Percentiles rank a stretch among this genome's conserved stretches.
Evolutionary conservation across 495 filamentous ascomycete species (phyloP).

Genomic region (Neurospora sp.): DNA sequence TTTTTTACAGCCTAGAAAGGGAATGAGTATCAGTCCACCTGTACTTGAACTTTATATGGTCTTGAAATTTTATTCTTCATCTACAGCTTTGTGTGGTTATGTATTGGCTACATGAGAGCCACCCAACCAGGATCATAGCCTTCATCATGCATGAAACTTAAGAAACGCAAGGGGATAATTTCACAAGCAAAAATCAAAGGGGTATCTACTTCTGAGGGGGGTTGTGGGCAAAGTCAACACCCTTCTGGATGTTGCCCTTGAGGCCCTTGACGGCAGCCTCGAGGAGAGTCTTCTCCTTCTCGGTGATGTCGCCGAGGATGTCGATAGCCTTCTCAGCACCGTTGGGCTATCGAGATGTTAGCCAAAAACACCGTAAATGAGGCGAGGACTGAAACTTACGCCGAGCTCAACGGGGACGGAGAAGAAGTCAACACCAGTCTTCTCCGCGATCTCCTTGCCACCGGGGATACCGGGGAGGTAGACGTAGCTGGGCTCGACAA

Average conservation of each 20-base stretch:
- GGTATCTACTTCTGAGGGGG: constrained; percentile 40
- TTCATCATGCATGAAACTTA: not conserved
- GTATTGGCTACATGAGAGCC: constrained; percentile 2
- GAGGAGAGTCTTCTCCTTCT: constrained; percentile 79
- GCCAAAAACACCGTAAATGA: not conserved
- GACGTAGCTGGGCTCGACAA: constrained; percentile 89
- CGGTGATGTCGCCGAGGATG: constrained; percentile 60
- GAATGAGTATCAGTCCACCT: constrained; percentile 14
- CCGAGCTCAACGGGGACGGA: constrained; percentile 91
- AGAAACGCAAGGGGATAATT: constrained; percentile 1
- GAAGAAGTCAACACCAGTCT: constrained; percentile 84
- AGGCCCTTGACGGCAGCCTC: constrained; percentile 62
- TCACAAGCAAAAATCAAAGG: not conserved
- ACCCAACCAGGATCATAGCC: not conserved
- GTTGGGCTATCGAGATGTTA: constrained; percentile 46
- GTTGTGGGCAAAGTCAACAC: constrained; percentile 78
- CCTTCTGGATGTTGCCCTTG: constrained; percentile 89
- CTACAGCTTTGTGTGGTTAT: constrained; percentile 13
- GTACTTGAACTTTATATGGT: not conserved
- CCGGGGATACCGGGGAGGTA: constrained; percentile 86
- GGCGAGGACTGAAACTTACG: constrained; percentile 43
- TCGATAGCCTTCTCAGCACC: constrained; percentile 78
- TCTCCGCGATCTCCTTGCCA: constrained; percentile 73
- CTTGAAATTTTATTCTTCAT: constrained; percentile 18
- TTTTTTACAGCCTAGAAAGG: constrained; percentile 12